Evolutionary conservation across 352 stramenopile genomes (phyloP).

Genomic region (Globisporangium solare): DNA sequence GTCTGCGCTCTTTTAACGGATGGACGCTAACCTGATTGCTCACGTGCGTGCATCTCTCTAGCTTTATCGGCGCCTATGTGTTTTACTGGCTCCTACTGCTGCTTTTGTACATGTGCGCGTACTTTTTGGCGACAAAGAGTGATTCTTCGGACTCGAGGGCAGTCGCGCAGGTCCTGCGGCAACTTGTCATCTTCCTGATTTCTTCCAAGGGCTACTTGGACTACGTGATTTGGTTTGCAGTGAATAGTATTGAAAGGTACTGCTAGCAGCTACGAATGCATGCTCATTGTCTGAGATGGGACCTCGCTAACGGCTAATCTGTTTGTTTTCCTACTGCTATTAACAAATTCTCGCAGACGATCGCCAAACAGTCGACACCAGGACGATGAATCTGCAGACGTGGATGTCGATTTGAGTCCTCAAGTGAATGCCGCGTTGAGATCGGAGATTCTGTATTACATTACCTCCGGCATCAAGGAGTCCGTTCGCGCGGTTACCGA

Average conservation of each 20-base stretch:
- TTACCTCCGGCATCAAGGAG: conserved; percentile 86
- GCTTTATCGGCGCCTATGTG: conserved; percentile 82
- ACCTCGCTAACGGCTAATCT: no score
- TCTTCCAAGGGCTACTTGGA: conserved; percentile 81
- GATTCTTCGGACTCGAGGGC: conserved; percentile 45
- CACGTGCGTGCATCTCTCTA: conserved; percentile 22
- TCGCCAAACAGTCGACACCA: conserved; percentile 30
- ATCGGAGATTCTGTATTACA: conserved; percentile 89
- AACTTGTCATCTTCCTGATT: conserved; percentile 83
- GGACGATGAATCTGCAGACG: conserved; percentile 61
- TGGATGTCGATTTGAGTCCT: conserved; percentile 82
- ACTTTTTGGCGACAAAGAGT: conserved; percentile 79
- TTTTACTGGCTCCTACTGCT: conserved; percentile 88
- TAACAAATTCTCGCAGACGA: conserved; percentile 16
- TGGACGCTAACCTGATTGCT: neutral
- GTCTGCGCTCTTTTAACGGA: neutral
- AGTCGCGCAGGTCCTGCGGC: conserved; percentile 70
- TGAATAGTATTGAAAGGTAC: conserved; percentile 84
- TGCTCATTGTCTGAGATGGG: neutral
- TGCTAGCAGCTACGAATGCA: neutral
- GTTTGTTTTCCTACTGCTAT: neutral
- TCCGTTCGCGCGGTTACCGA: conserved; percentile 71
- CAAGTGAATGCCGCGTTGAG: conserved; percentile 87
- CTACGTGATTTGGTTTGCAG: conserved; percentile 88
- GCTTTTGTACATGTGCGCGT: conserved; percentile 88